phyloP scores from a whole-genome alignment of 495 filamentous ascomycete species.

The Aspergillus leporis region DNA sequence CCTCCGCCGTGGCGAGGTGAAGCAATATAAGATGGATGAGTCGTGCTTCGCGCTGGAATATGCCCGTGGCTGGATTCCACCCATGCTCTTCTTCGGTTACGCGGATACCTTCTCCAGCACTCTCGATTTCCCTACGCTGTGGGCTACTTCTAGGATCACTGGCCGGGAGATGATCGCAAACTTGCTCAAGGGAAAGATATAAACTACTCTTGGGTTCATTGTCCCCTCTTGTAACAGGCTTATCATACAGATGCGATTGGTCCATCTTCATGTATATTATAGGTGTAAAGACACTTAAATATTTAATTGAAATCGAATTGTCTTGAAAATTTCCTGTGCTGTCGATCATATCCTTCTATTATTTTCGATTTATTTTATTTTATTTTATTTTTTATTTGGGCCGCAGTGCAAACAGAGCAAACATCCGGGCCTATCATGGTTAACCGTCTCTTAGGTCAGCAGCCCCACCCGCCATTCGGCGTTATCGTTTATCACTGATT shows the following conservation, averaged over 20 bases:
- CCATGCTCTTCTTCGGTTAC: conserved; percentile 85
- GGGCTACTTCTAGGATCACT: conserved; percentile 71
- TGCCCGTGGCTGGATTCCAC: conserved; percentile 86
- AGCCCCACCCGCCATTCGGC: too few relatives aligned
- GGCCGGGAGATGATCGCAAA: conserved; percentile 72
- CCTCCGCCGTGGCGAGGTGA: conserved; percentile 70
- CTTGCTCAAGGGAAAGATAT: conserved; percentile 71
- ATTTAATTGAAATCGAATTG: not conserved
- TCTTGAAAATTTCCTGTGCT: not conserved
- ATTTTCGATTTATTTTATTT: not conserved
- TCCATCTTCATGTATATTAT: conserved; percentile 10
- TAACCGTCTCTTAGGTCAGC: too few relatives aligned
- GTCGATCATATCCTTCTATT: not conserved
- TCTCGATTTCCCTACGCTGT: conserved; percentile 75
- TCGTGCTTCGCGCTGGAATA: conserved; percentile 86
- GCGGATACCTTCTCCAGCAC: conserved; percentile 76
- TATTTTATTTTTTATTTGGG: not conserved
- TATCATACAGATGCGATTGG: conserved; percentile 1
- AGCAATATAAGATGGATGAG: conserved; percentile 83
- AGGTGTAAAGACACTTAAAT: not conserved
- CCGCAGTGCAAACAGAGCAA: conserved; percentile 17
- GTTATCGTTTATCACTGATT: conserved; percentile 11
- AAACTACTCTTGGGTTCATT: conserved; percentile 18
- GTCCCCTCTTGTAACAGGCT: not conserved
- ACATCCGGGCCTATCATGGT: not conserved